A percentile compares a stretch with the other conserved stretches of the same genome.
phyloP scores from a whole-genome alignment of 177 flowering plant genomes.

The Telopea speciosissima region DNA sequence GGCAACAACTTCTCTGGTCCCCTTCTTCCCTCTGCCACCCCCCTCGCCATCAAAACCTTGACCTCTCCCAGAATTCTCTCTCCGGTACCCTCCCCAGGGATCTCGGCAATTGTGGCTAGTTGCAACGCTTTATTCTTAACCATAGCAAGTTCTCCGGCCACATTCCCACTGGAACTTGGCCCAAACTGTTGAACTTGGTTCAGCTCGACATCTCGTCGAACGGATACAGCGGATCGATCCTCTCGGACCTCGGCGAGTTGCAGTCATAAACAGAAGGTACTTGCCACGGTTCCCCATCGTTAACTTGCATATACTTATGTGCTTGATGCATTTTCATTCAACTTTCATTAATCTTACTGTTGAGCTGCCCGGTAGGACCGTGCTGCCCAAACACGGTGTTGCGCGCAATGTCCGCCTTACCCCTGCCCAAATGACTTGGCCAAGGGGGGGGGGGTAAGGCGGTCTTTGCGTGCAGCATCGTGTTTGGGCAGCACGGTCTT shows the following conservation, averaged over 20 bases:
- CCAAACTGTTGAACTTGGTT: conserved; percentile 48
- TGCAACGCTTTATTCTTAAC: conserved; percentile 61
- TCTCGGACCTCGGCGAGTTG: conserved; percentile 59
- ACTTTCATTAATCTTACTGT: too few relatives aligned
- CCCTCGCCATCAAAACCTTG: conserved; percentile 71
- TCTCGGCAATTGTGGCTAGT: conserved; percentile 43
- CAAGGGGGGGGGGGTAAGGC: too few relatives aligned
- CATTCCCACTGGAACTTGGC: conserved; percentile 62
- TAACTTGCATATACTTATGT: too few relatives aligned
- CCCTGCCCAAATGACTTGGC: too few relatives aligned
- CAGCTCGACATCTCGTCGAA: conserved; percentile 76
- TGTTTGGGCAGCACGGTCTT: too few relatives aligned
- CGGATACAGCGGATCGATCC: conserved; percentile 53
- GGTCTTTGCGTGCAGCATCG: too few relatives aligned
- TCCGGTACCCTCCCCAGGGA: conserved; percentile 43
- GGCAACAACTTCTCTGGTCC: conserved; percentile 75
- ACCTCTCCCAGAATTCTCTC: conserved; percentile 62
- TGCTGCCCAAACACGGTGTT: too few relatives aligned
- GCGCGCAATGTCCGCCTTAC: too few relatives aligned
- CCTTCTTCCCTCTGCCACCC: conserved; percentile 57
- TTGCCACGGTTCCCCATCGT: too few relatives aligned
- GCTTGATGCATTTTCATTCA: too few relatives aligned
- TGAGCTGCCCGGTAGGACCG: too few relatives aligned
- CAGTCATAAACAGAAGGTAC: too few relatives aligned
- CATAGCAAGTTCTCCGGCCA: conserved; percentile 53